These are phyloP conservation scores for Exophiala calicioides DNA, from an alignment of 2,329 filamentous ascomycete genomes.

Conservation along the genomic window DNA sequence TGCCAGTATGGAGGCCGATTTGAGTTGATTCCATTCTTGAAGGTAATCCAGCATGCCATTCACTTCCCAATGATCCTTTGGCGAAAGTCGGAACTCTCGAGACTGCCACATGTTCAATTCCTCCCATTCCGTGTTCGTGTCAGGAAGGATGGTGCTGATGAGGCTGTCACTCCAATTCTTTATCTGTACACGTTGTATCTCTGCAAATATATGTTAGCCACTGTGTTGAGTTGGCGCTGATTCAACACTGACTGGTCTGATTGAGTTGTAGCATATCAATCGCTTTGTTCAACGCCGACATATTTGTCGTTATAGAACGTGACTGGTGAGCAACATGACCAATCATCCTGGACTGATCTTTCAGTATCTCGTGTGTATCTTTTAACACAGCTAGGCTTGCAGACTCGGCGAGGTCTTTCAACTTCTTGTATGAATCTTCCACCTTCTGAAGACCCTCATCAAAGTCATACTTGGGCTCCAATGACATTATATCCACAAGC, in stretches of 20 bases:
- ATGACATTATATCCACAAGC: constrained; percentile 6
- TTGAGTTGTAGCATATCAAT: constrained; percentile 5
- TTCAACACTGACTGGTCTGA: too few relatives aligned
- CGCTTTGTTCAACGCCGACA: neutral
- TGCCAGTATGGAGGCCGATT: constrained; percentile 2
- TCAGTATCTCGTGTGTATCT: constrained; percentile 6
- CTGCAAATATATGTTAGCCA: neutral
- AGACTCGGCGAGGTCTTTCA: constrained; percentile 3
- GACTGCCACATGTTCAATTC: constrained; percentile 5
- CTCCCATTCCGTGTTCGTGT: constrained; percentile 1
- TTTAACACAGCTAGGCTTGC: constrained; percentile 1
- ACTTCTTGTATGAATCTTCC: neutral
- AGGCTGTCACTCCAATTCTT: too few relatives aligned
- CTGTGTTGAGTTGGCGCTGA: too few relatives aligned
- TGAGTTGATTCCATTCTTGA: constrained; percentile 2
- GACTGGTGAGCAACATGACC: constrained; percentile 5
- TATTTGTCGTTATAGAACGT: neutral
- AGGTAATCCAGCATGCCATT: constrained; percentile 17
- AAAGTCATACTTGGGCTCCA: constrained; percentile 12
- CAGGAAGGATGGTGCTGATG: constrained; percentile 5
- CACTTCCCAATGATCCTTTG: constrained; percentile 16
- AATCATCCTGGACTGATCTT: constrained; percentile 5
- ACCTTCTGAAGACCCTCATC: constrained; percentile 8
- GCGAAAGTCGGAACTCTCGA: constrained; percentile 8
- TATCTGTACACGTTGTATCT: neutral